A percentile compares a stretch with the other conserved stretches of the same genome.
Conservation (phyloP, 371 early-diverging fungal genomes). For the Gilbertella persicaria region DNA sequence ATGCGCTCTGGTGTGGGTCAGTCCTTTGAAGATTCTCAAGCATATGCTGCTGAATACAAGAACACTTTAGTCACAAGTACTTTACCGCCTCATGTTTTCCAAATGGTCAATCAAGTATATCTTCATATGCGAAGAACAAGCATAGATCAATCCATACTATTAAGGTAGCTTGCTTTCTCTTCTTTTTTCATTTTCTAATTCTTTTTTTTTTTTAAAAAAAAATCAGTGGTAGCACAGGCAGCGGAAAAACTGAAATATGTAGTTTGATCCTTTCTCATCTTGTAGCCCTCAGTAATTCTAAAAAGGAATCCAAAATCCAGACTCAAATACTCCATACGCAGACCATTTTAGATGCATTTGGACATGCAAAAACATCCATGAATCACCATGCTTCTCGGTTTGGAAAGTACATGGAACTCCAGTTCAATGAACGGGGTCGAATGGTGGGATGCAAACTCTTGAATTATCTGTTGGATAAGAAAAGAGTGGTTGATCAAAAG, state of each 20-base stretch:
- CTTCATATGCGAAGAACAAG: constrained; percentile 80
- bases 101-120: constrained; percentile 68
- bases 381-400: neutral
- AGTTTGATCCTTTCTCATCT: constrained; percentile 61
- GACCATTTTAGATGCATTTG: constrained; percentile 74
- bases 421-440: constrained; percentile 82
- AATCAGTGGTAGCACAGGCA: too few relatives aligned
- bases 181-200: constrained; percentile 33
- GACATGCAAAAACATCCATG: constrained; percentile 66
- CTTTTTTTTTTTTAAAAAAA: too few relatives aligned
- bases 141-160: constrained; percentile 77
- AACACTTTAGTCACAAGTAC: constrained; percentile 36
- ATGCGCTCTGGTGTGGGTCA: constrained; percentile 23
- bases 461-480: constrained; percentile 85
- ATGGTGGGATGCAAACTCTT: constrained; percentile 82
- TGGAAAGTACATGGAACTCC: constrained; percentile 89
- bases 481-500: constrained; percentile 68
- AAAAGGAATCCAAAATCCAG: constrained; percentile 68
- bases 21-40: constrained; percentile 30
- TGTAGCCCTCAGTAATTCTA: constrained; percentile 54
- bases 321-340: constrained; percentile 17
- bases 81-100: constrained; percentile 85
- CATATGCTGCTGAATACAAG: constrained; percentile 72
- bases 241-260: constrained; percentile 64
- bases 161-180: constrained; percentile 43